Evolutionary conservation across 2,329 filamentous ascomycete species (phyloP), one percentile per base, ranked within the genome.

Genomic region (Monosporascus sp.): DNA sequence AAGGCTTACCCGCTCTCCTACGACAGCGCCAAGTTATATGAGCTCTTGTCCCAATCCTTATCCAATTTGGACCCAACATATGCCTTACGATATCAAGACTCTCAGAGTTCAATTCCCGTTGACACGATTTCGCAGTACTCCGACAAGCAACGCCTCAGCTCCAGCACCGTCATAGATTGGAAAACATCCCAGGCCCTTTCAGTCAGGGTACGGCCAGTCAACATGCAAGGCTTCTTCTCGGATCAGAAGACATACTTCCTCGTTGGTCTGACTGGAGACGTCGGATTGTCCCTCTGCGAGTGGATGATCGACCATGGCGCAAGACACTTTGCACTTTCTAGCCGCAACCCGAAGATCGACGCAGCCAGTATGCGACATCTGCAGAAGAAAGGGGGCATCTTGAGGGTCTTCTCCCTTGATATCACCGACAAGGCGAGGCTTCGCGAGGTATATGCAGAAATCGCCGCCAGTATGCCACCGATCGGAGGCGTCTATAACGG

Each of bases 251-350:
- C 69, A 0, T 72, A 72, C 48, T 59, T 63, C 17, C 51, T 72
- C 2, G 60, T 67, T 6, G 70, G 70, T 0, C 51, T 71, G 24
- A 56, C 67, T 0, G 62, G 68, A 5, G 66, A 61, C 2, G 25
- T 72, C 20, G 73, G 72, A 6, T 58, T 62, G 8, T 72, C 71
- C 0, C 57, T 73, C 2, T 67, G 61, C 45, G 54, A 66, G 9
- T 73, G 65, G 64, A 74, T 73, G 71, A 56, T 66, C 6, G 49
- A 55, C 0, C 57, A 61, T 11, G 72, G 72, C 2, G 71, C 70
- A 2, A 60, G 62, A 38, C 44, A 69, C 51, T 36, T 74, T 4
- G 68, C 64, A 15, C 47, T 77, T 1, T 65, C 68, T 1, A 73
- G 70, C 51, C 67, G 74, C 8, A 67, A 64, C 34, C 66, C 71